Percentiles rank a stretch among this genome's conserved stretches.
Conservation (phyloP, 768 basidiomycete genomes). For the Antrodiella citrinella region DNA sequence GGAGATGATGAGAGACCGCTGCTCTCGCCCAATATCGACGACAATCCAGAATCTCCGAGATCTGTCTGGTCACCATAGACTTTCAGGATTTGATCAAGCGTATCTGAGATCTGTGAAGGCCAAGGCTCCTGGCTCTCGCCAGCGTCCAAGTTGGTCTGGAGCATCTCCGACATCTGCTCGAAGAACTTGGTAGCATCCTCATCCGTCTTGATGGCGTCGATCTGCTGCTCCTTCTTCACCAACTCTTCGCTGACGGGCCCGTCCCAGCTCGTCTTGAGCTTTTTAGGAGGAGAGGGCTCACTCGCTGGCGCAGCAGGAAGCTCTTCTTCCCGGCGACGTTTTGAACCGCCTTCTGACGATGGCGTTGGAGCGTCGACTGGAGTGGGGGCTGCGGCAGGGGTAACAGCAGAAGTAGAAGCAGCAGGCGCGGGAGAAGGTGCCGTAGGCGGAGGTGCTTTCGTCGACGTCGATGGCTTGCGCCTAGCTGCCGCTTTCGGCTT, state of each 20-base stretch:
- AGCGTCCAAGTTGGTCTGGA: slow-evolving; percentile 38
- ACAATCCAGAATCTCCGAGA: slow-evolving; percentile 24
- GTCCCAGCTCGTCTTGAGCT: slow-evolving; percentile 66
- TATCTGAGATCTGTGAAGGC: slow-evolving; percentile 45
- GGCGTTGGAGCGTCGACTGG: slow-evolving; percentile 22
- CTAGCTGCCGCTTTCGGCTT: slow-evolving; percentile 19
- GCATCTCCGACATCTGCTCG: slow-evolving; percentile 54
- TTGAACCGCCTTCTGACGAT: slow-evolving; percentile 15
- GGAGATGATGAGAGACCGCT: slow-evolving; percentile 5
- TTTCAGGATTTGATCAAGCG: slow-evolving; percentile 57
- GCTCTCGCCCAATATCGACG: slow-evolving; percentile 21
- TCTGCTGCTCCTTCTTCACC: slow-evolving; percentile 30
- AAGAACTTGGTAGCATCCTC: slow-evolving; percentile 60
- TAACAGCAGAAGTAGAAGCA: slow-evolving; percentile 23
- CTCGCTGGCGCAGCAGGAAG: slow-evolving; percentile 2
- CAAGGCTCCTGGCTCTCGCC: slow-evolving; percentile 19
- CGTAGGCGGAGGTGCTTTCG: slow-evolving; percentile 4
- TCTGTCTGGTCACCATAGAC: slow-evolving; percentile 30
- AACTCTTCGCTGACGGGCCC: slow-evolving; percentile 45
- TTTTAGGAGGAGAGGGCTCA: slow-evolving; percentile 64
- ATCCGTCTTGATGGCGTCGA: slow-evolving; percentile 48
- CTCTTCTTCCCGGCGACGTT: slow-evolving; percentile 46
- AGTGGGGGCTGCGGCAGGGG: slow-evolving; percentile 28
- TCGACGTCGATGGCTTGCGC: slow-evolving; percentile 23
- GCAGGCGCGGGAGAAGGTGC: slow-evolving; percentile 20